phyloP scores from a whole-genome alignment of 1,284 basidiomycete genomes.

The Wallemia mellicola region DNA sequence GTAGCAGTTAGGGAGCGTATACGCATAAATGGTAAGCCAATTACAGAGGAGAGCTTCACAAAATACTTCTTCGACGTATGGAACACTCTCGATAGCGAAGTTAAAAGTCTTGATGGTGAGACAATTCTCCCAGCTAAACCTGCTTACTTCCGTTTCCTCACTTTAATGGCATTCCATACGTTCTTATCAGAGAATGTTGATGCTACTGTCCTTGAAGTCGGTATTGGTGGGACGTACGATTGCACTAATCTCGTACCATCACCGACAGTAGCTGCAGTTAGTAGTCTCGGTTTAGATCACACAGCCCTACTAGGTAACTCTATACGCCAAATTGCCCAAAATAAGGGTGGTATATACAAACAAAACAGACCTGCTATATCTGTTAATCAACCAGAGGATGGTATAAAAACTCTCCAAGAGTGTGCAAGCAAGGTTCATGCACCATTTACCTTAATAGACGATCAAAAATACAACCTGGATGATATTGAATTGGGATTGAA shows the following conservation, averaged over 20 bases:
- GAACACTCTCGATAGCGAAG: conserved; percentile 40
- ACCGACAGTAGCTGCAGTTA: conserved; percentile 66
- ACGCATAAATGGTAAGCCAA: conserved; percentile 62
- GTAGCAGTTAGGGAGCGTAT: conserved; percentile 88
- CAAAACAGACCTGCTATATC: conserved; percentile 55
- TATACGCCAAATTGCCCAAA: conserved; percentile 62
- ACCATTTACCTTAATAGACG: not conserved
- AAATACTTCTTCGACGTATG: conserved; percentile 90
- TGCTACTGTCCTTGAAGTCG: conserved; percentile 84
- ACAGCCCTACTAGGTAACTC: conserved; percentile 71
- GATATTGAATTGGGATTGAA: conserved; percentile 30
- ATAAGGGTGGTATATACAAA: conserved; percentile 96
- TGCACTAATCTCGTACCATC: conserved; percentile 84
- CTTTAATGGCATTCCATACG: conserved; percentile 68
- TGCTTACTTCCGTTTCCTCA: conserved; percentile 79
- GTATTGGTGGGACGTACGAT: conserved; percentile 79
- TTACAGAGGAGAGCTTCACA: conserved; percentile 64
- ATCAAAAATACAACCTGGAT: not conserved
- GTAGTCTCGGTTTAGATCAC: conserved; percentile 78
- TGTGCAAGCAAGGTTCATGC: conserved; percentile 38
- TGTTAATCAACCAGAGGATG: conserved; percentile 41
- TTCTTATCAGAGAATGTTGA: conserved; percentile 53
- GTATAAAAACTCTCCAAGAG: conserved; percentile 31
- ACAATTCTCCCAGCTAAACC: conserved; percentile 29
- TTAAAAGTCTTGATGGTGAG: conserved; percentile 29